Evolutionary conservation across 805 yeast species (phyloP), one percentile per base, ranked within the genome.

Genomic region (Wickerhamomyces kurtzmanii): DNA sequence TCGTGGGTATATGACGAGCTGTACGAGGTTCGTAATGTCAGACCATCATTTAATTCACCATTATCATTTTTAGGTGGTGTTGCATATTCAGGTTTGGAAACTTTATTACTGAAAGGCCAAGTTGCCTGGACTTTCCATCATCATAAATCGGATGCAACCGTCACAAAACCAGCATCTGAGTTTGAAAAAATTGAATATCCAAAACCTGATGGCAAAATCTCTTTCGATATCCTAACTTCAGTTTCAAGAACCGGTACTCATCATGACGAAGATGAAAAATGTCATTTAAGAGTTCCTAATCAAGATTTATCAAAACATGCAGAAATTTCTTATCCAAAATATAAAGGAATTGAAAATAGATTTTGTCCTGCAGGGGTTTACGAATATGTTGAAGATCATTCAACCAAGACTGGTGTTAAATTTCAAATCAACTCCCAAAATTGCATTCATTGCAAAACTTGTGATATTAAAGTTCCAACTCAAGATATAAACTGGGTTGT

Each of bases 291-390:
- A 40, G 44, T 72, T n/a, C 68, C 73, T 8, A 63, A 68, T 8
- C 84, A 78, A 51, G 75, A 78, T 43, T 47, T 69, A 40, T 60
- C 67, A 15, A 61, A 68, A 39, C 96, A 89, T 53, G 73, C 93
- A 1, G 65, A 67, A 22, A 57, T 52, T 10, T 60, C 85, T 15
- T 91, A 70, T 57, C 86, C 89, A 9, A 73, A 66, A 39, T 91
- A 61, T 59, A 63, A 82, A 51, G 98, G 98, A 13, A 65, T 91
- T 13, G 98, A 91, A 54, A 77, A 74, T 47, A 64, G 93, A 36
- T 91, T 91, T 62, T 91, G 98, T 48, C 98, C 98, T 4, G 98
- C 98, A 14, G 98, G 98, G 15, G 98, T 91, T 9, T 91, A 91
- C 54, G 98, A 91, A 57, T 91, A 84, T 46, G 53, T 68, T 14